Base-by-base conservation (phyloP, 768 basidiomycete species). In the Phylloporus rhodoxanthus region DNA sequence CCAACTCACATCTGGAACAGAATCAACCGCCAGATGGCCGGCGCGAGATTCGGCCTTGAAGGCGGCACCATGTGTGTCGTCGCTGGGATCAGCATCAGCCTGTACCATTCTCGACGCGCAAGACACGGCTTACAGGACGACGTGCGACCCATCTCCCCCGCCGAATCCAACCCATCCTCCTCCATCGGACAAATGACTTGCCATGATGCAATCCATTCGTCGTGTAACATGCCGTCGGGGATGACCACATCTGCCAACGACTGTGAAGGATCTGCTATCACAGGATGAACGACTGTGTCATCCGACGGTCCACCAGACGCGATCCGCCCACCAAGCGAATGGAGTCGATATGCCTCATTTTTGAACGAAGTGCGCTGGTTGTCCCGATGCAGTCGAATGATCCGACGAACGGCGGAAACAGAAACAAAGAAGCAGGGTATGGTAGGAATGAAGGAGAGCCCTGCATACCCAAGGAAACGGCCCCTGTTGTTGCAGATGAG, bases 381-480 rank as follows among this genome's bases (percentile, higher is more conserved):
- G 48, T 50, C 19, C 52, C 58, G 55, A 61, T 69, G 45, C 53
- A 63, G 20, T 54, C 43, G 48, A 50, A 58, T 33, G 29, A 58
- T 28, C 43, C 51, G 45, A 39, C 38, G 41, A 6, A 56, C 56
- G 3, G 67, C 52, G 15, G 30, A 25, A 49, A 46, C 54, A 4
- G 81, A 79, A 11, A 82, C 61, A 52, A 73, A 66, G 34, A 81
- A 62, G 41, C 75, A 76, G 2, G 84, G 83, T 14, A 82, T 60
- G 3, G 73, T 66, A 9, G 79, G 61, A 37, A 79, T 47, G 49
- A 82, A 70, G 0, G 82, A 75, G 7, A 74, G 59, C 7, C 82
- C 84, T 11, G 82, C 76, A 56, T 84, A 85, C 33, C 79, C 77
- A n/a, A 82, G 55, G 48, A 85, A 74, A 39, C 84, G 79, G 26